A percentile compares a stretch with the other conserved stretches of the same genome.
These are phyloP conservation scores for Crithidia thermophila DNA, from an alignment of 208 protist species.

Conservation along the genomic window DNA sequence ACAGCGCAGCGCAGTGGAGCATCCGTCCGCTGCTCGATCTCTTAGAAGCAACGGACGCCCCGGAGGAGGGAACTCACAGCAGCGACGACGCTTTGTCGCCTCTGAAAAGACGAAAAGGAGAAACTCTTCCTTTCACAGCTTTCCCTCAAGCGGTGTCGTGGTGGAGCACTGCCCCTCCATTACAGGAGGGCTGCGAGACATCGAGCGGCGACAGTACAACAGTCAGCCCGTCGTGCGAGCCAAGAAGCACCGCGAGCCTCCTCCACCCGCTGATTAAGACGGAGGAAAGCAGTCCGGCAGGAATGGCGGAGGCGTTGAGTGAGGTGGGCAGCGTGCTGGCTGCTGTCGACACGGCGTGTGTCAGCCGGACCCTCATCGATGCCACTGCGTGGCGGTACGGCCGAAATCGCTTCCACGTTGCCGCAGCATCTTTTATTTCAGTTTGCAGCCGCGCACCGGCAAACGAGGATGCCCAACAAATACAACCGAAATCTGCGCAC, in stretches of 20 bases:
- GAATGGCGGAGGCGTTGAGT: constrained; percentile 23
- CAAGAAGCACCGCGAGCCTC: neutral
- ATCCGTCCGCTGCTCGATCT: neutral
- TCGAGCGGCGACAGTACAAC: too few species aligned
- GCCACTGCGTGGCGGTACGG: constrained; percentile 62
- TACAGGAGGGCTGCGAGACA: too few species aligned
- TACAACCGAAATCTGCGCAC: neutral
- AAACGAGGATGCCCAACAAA: neutral
- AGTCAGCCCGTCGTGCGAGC: neutral
- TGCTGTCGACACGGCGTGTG: constrained; percentile 40
- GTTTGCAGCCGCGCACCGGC: neutral
- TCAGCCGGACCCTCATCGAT: constrained; percentile 46
- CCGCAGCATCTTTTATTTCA: constrained; percentile 37
- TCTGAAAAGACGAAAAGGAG: too few species aligned
- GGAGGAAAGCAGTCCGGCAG: too few species aligned
- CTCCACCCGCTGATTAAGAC: neutral
- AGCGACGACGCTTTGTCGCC: neutral
- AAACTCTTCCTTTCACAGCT: too few species aligned
- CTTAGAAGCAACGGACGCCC: neutral
- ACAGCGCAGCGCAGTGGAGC: constrained; percentile 4
- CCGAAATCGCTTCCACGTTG: constrained; percentile 61
- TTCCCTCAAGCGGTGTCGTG: too few species aligned
- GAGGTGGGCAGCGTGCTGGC: constrained; percentile 62
- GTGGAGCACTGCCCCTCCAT: too few species aligned
- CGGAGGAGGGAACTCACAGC: neutral